Conservation (phyloP, 2,329 filamentous ascomycete genomes). For the Penicillium sp. region DNA sequence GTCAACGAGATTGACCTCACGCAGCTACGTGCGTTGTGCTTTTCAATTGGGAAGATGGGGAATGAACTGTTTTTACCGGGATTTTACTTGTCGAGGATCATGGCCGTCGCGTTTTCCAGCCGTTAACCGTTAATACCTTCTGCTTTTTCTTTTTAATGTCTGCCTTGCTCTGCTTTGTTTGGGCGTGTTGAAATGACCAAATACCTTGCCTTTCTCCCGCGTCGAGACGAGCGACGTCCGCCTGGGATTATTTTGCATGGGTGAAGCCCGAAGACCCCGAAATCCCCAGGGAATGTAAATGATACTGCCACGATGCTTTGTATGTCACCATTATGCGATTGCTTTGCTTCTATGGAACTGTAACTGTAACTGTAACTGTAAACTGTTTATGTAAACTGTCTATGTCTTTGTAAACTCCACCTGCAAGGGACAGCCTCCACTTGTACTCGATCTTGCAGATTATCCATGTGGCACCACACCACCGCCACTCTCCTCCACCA, state of each 20-base stretch:
- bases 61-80: constrained; percentile 38
- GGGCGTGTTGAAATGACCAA: constrained; percentile 13
- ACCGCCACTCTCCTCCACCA: too few species aligned
- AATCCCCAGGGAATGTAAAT: constrained; percentile 49
- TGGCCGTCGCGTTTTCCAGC: constrained; percentile 33
- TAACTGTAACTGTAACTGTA: too few species aligned
- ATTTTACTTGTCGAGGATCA: constrained; percentile 34
- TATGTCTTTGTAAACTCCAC: too few species aligned
- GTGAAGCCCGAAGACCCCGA: constrained; percentile 32
- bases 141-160: constrained; percentile 36
- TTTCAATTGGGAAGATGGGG: constrained; percentile 32
- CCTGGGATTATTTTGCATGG: constrained; percentile 10
- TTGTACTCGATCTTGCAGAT: too few species aligned
- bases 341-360: constrained; percentile 2
- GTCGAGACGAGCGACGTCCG: constrained; percentile 30
- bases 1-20: constrained; percentile 38
- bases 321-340: constrained; percentile 30
- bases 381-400: too few species aligned
- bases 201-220: constrained; percentile 34
- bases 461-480: too few species aligned
- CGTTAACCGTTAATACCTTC: constrained; percentile 41
- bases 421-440: too few species aligned
- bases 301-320: constrained; percentile 43
- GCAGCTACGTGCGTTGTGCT: constrained; percentile 30
- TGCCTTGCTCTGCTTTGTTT: constrained; percentile 7